Conservation (phyloP, 2,329 filamentous ascomycete species). For the Furcasterigmium furcatum region DNA sequence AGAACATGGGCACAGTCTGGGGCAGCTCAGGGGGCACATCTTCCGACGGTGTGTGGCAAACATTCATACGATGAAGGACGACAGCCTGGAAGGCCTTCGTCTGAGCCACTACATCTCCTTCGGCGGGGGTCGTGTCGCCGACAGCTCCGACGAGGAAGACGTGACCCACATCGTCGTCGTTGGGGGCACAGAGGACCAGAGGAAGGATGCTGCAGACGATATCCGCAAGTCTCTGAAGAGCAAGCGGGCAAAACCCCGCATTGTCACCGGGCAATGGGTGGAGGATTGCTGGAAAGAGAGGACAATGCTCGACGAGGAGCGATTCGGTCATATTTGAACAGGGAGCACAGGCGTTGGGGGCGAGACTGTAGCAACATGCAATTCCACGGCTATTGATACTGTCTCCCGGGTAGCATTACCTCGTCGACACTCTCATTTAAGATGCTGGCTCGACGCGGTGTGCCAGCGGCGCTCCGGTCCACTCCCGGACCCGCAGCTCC, state of each 20-base stretch:
- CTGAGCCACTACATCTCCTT: conserved; percentile 63
- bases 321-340: conserved; percentile 32
- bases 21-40: conserved; percentile 45
- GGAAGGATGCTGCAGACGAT: conserved; percentile 31
- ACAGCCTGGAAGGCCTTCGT: conserved; percentile 20
- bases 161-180: conserved; percentile 72
- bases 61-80: conserved; percentile 27
- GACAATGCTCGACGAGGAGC: conserved; percentile 78
- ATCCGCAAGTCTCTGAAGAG: conserved; percentile 43
- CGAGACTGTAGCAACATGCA: no score
- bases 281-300: conserved; percentile 75
- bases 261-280: conserved; percentile 72
- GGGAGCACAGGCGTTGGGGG: neutral
- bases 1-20: conserved; percentile 51
- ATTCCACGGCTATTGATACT: neutral
- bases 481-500: no score
- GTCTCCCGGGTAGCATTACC: no score
- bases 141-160: conserved; percentile 43
- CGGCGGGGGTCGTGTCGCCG: conserved; percentile 59
- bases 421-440: no score
- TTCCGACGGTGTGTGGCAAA: conserved; percentile 45
- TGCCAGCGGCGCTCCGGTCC: no score
- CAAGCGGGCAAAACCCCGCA: conserved; percentile 55
- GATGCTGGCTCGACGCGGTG: no score
- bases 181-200: conserved; percentile 33